Evolutionary conservation across 2,329 filamentous ascomycete genomes (phyloP), one percentile per base, ranked within the genome.

Genomic region (Xylariaceae sp.): DNA sequence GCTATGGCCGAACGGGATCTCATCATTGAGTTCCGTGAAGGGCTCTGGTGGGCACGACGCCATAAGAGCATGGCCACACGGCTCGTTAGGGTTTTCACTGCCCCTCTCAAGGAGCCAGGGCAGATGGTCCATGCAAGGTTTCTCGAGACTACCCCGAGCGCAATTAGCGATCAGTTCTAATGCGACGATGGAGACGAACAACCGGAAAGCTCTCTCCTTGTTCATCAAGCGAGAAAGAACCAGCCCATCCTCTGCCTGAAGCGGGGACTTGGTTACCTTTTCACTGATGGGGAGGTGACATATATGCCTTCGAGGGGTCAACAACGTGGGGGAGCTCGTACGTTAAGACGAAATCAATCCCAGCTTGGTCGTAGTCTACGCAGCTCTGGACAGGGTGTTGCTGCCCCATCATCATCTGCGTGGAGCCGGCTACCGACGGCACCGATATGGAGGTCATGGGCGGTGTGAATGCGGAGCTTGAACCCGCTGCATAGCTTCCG

Each of bases 51-150:
- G 92, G 66, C 90, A 96, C 14, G 88, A 89, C 14, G 90, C 89
- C 93, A 97, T 97, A 60, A 97, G 77, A 5, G 90, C 92, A 70
- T 99, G 94, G 39, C 93, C 94, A 59, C 89, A 93, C 40, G 89
- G 78, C 53, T 87, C 83, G 60, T 80, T 80, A 58, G 87, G 86
- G 48, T 80, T 75, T 50, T 83, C 76, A 61, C 68, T 73, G 49
- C 76, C 72, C 61, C 78, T 74, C 63, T 84, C 85, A 60, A 92
- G 76, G 55, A 96, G 78, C 72, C 86, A 89, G 62, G 90, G 89
- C 73, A 93, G 81, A 71, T 96, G 91, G 62, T 91, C 85, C 82
- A 96, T 95, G 77, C 94, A 97, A 47, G 92, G 90, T 68, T 87
- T 88, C 76, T 97, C 92, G 71, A 96, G 88, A 68, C 81, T 89